A percentile compares a stretch with the other conserved stretches of the same genome.
Evolutionary conservation across 2,329 filamentous ascomycete genomes (phyloP).

Genomic region (Exutisphaerella laricina): DNA sequence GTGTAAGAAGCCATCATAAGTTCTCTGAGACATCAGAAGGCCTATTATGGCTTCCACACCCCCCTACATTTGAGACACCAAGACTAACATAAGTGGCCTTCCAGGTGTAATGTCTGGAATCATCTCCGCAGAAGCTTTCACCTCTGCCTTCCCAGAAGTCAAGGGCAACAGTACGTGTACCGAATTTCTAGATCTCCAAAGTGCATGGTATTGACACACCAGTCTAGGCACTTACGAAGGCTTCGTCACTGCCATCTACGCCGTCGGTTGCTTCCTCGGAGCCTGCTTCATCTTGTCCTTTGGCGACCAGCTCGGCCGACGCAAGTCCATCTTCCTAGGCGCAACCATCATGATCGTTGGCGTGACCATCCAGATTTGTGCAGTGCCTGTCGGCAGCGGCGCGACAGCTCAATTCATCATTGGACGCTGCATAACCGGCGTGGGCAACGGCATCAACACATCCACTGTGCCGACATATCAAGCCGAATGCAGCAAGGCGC

Average conservation of each 20-base stretch:
- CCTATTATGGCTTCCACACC: too few relatives aligned
- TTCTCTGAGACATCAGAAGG: too few relatives aligned
- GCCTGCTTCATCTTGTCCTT: conserved; percentile 36
- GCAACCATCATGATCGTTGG: conserved; percentile 40
- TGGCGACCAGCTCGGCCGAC: conserved; percentile 40
- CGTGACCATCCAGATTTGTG: conserved; percentile 37
- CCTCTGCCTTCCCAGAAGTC: conserved; percentile 36
- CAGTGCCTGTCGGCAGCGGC: conserved; percentile 28
- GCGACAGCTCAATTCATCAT: conserved; percentile 49
- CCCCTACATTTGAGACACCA: too few relatives aligned
- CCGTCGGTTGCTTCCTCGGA: conserved; percentile 44
- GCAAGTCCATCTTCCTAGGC: conserved; percentile 40
- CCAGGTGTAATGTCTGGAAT: conserved; percentile 40
- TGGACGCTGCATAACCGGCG: conserved; percentile 48
- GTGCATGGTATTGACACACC: not conserved
- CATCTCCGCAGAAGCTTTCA: conserved; percentile 36
- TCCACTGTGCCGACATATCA: conserved; percentile 52
- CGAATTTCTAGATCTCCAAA: not conserved
- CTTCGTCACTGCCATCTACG: conserved; percentile 49
- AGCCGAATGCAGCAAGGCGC: conserved; percentile 49
- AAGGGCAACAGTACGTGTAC: conserved; percentile 35
- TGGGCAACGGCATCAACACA: conserved; percentile 52
- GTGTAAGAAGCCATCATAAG: too few relatives aligned
- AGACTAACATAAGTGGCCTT: too few relatives aligned
- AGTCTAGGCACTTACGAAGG: conserved; percentile 37